A percentile compares a stretch with the other conserved stretches of the same genome.
phyloP scores from a whole-genome alignment of 345 rosid genomes.

The Lepidium didymum region DNA sequence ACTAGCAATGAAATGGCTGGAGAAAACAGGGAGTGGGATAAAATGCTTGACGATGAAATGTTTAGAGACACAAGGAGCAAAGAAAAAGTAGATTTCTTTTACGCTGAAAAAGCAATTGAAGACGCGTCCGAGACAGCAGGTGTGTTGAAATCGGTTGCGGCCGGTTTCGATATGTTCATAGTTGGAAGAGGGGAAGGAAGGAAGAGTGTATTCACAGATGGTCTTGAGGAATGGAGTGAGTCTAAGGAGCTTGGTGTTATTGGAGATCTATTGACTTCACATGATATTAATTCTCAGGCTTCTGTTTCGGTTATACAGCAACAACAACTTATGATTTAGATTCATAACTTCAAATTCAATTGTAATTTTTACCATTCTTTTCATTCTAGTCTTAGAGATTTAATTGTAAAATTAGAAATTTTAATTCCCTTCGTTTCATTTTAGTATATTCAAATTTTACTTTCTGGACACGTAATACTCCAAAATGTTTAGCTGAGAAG shows the following conservation, averaged over 20 bases:
- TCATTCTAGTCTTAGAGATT: not conserved
- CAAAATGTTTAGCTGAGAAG: too few relatives aligned
- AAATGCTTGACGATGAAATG: constrained; percentile 24
- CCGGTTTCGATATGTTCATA: constrained; percentile 27
- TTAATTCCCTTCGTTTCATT: not conserved
- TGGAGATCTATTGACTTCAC: constrained; percentile 25
- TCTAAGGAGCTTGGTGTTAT: constrained; percentile 29
- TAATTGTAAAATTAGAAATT: not conserved
- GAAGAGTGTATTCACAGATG: constrained; percentile 18
- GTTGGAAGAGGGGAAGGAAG: constrained; percentile 30
- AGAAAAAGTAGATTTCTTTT: not conserved
- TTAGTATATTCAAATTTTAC: not conserved
- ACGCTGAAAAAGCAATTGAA: constrained; percentile 1
- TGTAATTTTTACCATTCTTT: constrained; percentile 1
- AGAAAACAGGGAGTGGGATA: constrained; percentile 20
- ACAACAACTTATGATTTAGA: constrained; percentile 24
- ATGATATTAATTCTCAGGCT: constrained; percentile 9
- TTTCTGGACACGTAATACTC: too few relatives aligned
- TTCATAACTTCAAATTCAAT: not conserved
- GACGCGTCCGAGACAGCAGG: constrained; percentile 29
- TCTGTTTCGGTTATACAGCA: constrained; percentile 33
- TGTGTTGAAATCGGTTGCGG: constrained; percentile 4
- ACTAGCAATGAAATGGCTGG: not conserved
- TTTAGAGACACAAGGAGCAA: constrained; percentile 15
- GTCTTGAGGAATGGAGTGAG: constrained; percentile 35